phyloP scores from a whole-genome alignment of 2,329 filamentous ascomycete species.

The Venturiaceae sp. region DNA sequence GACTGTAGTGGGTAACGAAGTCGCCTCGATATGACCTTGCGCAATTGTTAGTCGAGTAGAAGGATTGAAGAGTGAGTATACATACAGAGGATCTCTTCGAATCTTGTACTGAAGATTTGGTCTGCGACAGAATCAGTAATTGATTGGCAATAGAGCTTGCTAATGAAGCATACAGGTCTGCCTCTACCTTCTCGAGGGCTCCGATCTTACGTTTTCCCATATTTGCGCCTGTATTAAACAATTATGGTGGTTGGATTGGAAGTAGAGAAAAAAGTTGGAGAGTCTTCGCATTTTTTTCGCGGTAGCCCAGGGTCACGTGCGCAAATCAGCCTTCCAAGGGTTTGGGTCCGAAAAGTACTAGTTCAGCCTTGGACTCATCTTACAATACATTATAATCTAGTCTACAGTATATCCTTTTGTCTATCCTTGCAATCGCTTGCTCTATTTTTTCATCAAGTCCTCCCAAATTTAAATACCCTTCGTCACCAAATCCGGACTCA shows the following conservation, averaged over 20 bases:
- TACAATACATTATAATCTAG: too few species aligned
- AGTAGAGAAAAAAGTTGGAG: neutral
- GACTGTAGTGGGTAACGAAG: constrained; percentile 77
- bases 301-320: neutral
- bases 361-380: too few species aligned
- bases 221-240: neutral
- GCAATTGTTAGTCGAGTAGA: neutral
- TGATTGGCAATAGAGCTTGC: neutral
- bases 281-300: neutral
- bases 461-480: too few species aligned
- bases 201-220: constrained; percentile 87
- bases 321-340: too few species aligned
- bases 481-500: too few species aligned
- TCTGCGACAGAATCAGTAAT: constrained; percentile 32
- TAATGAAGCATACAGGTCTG: constrained; percentile 54
- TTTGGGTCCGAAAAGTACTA: too few species aligned
- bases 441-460: too few species aligned
- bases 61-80: constrained; percentile 8
- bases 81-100: constrained; percentile 69
- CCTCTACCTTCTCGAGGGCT: constrained; percentile 90
- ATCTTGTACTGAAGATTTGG: constrained; percentile 89
- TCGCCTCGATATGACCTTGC: constrained; percentile 77
- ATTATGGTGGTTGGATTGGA: neutral
- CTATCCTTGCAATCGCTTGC: too few species aligned
- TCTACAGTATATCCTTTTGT: too few species aligned